A percentile compares a stretch with the other conserved stretches of the same genome.
These are phyloP conservation scores for Chalciporus chontae DNA, from an alignment of 768 basidiomycete genomes.

Conservation along the genomic window DNA sequence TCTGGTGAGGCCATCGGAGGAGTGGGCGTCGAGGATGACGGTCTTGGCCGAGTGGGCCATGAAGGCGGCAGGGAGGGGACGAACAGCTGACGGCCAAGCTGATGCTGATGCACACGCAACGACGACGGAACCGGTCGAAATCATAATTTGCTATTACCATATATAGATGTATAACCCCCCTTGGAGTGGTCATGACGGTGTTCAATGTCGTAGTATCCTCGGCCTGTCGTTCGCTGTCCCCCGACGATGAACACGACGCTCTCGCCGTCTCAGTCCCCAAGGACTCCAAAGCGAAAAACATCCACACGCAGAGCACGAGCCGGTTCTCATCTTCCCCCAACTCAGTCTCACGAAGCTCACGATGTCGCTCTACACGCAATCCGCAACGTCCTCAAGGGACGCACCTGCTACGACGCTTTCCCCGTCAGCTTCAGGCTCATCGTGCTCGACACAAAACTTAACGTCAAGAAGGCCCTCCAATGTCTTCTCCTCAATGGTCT, in stretches of 20 bases:
- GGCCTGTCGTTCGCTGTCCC: not conserved
- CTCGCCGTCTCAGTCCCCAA: constrained; percentile 49
- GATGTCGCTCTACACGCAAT: constrained; percentile 68
- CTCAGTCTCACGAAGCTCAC: constrained; percentile 57
- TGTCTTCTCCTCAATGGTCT: constrained; percentile 80
- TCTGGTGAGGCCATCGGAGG: not conserved
- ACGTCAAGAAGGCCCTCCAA: constrained; percentile 91
- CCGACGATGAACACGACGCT: constrained; percentile 45
- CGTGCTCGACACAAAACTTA: constrained; percentile 92
- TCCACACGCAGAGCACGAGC: constrained; percentile 59
- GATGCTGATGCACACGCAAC: not conserved
- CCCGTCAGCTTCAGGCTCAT: constrained; percentile 96
- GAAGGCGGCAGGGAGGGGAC: not conserved
- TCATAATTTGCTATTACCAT: constrained; percentile 10
- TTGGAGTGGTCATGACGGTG: constrained; percentile 16
- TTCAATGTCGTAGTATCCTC: too few relatives aligned
- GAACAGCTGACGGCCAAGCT: not conserved
- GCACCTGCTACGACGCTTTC: constrained; percentile 93
- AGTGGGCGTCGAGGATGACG: constrained; percentile 4
- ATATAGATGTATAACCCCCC: constrained; percentile 18
- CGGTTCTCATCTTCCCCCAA: constrained; percentile 52
- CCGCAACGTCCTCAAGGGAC: constrained; percentile 76
- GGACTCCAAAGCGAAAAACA: constrained; percentile 45
- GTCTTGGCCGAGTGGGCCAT: constrained; percentile 9
- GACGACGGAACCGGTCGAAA: constrained; percentile 5